These are phyloP conservation scores for Zygosaccharomyces kombuchaensis DNA, from an alignment of 805 yeast species.

Conservation along the genomic window DNA sequence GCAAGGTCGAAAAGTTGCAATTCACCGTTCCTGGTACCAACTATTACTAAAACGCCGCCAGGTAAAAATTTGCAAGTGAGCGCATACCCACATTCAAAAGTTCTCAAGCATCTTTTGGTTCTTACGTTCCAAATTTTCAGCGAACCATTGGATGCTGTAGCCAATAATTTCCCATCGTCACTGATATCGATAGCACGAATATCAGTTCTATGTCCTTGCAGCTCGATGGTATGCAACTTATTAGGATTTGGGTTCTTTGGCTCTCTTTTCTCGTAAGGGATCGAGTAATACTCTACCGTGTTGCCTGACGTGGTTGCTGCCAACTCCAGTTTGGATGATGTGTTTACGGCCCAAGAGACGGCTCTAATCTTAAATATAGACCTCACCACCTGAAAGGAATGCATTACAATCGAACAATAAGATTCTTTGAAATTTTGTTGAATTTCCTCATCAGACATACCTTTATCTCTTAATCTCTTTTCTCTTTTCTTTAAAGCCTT, in stretches of 20 bases:
- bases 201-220: slow-evolving; percentile 87
- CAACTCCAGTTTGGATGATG: slow-evolving; percentile 51
- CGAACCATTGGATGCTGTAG: slow-evolving; percentile 87
- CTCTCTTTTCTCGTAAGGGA: slow-evolving; percentile 58
- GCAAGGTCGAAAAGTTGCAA: slow-evolving; percentile 83
- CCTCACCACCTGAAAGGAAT: slow-evolving; percentile 66
- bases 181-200: slow-evolving; percentile 79
- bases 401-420: slow-evolving; percentile 52
- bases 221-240: slow-evolving; percentile 58
- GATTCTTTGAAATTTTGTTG: slow-evolving; percentile 44
- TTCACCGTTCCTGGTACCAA: slow-evolving; percentile 85
- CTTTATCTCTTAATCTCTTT: slow-evolving; percentile 72
- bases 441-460: slow-evolving; percentile 57
- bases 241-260: slow-evolving; percentile 37
- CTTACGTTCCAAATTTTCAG: slow-evolving; percentile 83
- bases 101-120: slow-evolving; percentile 71
- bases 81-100: slow-evolving; percentile 86
- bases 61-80: slow-evolving; percentile 78
- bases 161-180: slow-evolving; percentile 72
- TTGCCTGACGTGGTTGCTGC: slow-evolving; percentile 67
- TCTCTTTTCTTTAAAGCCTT: slow-evolving; percentile 75
- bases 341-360: slow-evolving; percentile 56
- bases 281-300: slow-evolving; percentile 62
- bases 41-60: slow-evolving; percentile 81
- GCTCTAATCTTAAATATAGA: slow-evolving; percentile 59